Evolutionary conservation across 768 basidiomycete species (phyloP), one percentile per base, ranked within the genome.

Genomic region (Sistotremastrum niveocremeum): DNA sequence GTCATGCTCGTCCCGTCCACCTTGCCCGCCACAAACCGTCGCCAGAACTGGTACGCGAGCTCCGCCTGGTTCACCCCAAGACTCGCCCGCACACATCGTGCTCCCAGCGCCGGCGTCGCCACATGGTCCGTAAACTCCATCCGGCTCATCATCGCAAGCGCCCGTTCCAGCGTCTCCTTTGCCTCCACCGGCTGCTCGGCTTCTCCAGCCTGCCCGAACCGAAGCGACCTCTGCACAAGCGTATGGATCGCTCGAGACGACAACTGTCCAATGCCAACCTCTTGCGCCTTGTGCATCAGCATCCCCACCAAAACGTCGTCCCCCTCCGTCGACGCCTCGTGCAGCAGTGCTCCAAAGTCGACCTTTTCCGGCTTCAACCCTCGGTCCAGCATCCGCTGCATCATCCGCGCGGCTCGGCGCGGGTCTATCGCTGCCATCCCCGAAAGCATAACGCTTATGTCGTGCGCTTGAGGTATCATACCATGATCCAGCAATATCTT

Each of bases 21-120:
- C 57, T 62, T 69, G 30, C 57, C 56, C 48, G 57, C 62, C 8
- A 82, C 42, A 48, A 81, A 58, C 42, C 59, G 52, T 41, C 58
- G 53, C 81, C 81, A 84, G 57, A 82, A 81, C 39, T 61, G 60
- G 62, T 67, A 80, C 1, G 79, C 82, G 61, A 77, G 58, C 49
- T 52, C 48, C 0, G 76, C 68, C 40, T 76, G 68, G 12, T 68
- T 60, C 34, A 68, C 65, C 37, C 62, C 62, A 46, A 84, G 57
- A n/a, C 76, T 69, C 6, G 67, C 65, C 9, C 53, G 55, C 12
- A 79, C 65, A 48, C 79, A 72, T 52, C 64, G 65, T 53, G 69
- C 70, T 20, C 73, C 80, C 46, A 73, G 63, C 37, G 68, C 65
- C 32, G 70, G 63, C 30, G 76, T 65, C 39, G 65, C 59, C 32